Conservation (phyloP, 2,329 filamentous ascomycete species). For the Penicillium sp. region DNA sequence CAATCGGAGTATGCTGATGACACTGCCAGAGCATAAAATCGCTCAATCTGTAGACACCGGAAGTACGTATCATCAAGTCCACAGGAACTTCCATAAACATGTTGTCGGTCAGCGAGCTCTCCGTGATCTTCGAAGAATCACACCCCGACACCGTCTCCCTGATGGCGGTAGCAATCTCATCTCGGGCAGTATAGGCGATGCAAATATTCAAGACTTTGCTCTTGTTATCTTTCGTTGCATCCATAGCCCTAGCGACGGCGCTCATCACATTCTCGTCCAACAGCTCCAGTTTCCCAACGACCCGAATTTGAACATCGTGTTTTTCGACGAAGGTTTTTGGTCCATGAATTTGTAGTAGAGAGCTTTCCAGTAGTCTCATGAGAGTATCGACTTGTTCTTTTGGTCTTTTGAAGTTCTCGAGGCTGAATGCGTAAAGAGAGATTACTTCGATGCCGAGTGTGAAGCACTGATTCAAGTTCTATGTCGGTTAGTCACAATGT, state of each 20-base stretch:
- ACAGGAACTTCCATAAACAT: background rate
- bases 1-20: background rate
- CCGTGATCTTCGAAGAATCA: background rate
- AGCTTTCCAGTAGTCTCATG: background rate
- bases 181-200: background rate
- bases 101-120: background rate
- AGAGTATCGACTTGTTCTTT: conserved; percentile 10
- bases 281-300: background rate
- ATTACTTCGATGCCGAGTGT: background rate
- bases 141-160: background rate
- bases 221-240: background rate
- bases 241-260: background rate
- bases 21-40: conserved; percentile 6
- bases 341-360: background rate
- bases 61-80: background rate
- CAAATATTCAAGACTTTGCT: background rate
- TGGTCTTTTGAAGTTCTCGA: conserved; percentile 17
- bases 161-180: conserved; percentile 1
- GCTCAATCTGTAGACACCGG: background rate
- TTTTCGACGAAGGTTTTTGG: background rate
- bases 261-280: background rate
- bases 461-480: background rate
- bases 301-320: background rate
- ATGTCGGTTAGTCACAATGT: background rate
- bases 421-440: conserved; percentile 17